Percentiles rank a stretch among this genome's conserved stretches.
phyloP scores from a whole-genome alignment of 2,329 filamentous ascomycete genomes.

The Sarocladium oryzae region DNA sequence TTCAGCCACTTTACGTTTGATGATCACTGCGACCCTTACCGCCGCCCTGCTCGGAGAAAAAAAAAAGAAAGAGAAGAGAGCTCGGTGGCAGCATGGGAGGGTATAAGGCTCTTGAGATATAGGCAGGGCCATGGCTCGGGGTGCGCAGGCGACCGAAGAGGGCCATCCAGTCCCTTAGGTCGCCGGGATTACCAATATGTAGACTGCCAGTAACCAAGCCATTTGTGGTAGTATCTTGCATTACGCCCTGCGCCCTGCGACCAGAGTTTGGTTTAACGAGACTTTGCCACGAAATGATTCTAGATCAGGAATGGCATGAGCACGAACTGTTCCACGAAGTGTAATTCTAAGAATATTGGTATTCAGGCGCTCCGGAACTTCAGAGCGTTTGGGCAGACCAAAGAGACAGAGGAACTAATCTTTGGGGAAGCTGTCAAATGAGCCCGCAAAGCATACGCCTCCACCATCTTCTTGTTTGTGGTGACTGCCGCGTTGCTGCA shows the following conservation, averaged over 20 bases:
- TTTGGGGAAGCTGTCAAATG: neutral
- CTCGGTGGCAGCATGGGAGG: too few relatives aligned
- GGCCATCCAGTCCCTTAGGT: too few relatives aligned
- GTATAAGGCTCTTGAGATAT: too few relatives aligned
- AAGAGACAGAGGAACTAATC: neutral
- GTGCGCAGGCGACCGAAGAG: too few relatives aligned
- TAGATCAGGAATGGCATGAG: neutral
- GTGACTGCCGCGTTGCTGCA: conserved; percentile 1
- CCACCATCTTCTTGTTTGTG: conserved; percentile 1
- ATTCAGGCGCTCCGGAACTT: neutral
- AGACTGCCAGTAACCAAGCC: neutral
- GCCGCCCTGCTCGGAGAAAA: too few relatives aligned
- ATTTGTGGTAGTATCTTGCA: neutral
- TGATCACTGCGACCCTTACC: too few relatives aligned
- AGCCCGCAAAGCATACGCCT: conserved; percentile 12
- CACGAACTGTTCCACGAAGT: too few relatives aligned
- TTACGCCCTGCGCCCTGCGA: neutral
- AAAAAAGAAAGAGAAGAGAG: too few relatives aligned
- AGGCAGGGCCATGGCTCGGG: too few relatives aligned
- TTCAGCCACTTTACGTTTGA: too few relatives aligned
- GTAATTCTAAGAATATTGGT: too few relatives aligned
- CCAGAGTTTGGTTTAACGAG: neutral
- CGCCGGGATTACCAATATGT: too few relatives aligned
- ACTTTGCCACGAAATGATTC: neutral
- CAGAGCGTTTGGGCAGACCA: neutral